Evolutionary conservation across 768 basidiomycete genomes (phyloP).

Genomic region (Tulasnella sp.): DNA sequence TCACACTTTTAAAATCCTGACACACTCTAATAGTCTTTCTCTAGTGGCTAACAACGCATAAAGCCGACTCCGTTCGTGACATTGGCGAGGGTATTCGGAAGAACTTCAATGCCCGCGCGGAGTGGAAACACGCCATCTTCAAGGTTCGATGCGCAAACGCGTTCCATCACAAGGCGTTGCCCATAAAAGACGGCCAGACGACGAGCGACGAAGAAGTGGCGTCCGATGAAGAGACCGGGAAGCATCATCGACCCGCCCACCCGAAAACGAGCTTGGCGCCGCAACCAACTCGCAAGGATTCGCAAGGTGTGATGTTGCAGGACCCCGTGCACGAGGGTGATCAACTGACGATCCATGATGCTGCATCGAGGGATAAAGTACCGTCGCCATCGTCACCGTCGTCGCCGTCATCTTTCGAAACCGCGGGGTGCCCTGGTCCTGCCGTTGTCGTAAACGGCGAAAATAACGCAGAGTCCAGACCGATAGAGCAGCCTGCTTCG

Average conservation of each 20-base stretch:
- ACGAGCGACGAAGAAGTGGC: conserved; percentile 13
- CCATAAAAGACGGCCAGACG: not conserved
- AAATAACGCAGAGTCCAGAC: not conserved
- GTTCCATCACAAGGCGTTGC: not conserved
- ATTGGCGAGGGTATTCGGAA: conserved; percentile 62
- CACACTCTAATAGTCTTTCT: not conserved
- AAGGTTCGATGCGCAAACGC: conserved; percentile 33
- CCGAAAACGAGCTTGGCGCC: not conserved
- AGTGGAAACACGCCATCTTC: conserved; percentile 63
- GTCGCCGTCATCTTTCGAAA: not conserved
- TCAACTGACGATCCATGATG: not conserved
- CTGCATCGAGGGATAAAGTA: not conserved
- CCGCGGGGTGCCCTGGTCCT: not conserved
- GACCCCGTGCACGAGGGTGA: not conserved
- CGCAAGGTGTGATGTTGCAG: not conserved
- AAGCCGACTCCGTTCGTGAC: conserved; percentile 61
- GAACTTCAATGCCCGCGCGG: conserved; percentile 66
- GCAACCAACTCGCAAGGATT: not conserved
- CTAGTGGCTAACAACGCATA: conserved; percentile 66
- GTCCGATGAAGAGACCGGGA: not conserved
- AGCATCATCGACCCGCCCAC: not conserved
- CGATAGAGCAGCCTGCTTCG: not conserved
- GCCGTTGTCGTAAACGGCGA: not conserved
- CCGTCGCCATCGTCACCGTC: not conserved
- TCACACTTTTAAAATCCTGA: not conserved